Evolutionary conservation across 2,329 filamentous ascomycete genomes (phyloP), one percentile per base, ranked within the genome.

Genomic region (Cytospora piceicola): DNA sequence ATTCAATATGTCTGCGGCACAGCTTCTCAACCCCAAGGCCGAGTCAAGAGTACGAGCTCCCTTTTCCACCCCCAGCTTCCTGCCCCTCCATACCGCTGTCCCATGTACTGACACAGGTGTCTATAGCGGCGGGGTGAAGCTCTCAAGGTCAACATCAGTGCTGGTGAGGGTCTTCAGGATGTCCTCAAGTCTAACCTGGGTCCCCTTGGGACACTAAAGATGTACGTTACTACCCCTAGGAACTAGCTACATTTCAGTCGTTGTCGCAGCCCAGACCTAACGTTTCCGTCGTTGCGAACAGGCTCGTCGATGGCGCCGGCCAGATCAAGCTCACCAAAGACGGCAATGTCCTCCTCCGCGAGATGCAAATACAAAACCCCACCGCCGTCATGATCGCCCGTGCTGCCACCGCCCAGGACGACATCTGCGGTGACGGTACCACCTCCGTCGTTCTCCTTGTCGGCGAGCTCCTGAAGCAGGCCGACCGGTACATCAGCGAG

Each of bases 311-410:
- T 75, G 89, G 89, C 74, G 81, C 88, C 69, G 89, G 89, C 73
- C 87, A 95, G 88, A 99, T 99, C 83, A 99, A 99, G 83, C 87
- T 99, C 77, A 99, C 95, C 73, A 99, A 99, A 80, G 95, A 99
- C 81, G 95, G 95, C 77, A 97, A 96, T 75, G 94, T 98, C 68
- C 83, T 90, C 30, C 80, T 90, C 70, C 83, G 88, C 73, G 88
- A 90, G 78, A 90, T 90, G 88, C 94, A 98, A 88, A 98, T 98
- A 77, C 94, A 97, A 82, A 98, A 98, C 79, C 95, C 95, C 32
- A 99, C 95, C 42, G 95, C 95, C 71, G 95, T 95, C 69, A 90
- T 90, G 87, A 90, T 90, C 77, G 88, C 87, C 65, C 82, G 88
- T 76, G 93, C 94, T 74, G 95, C 95, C 65, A 99, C 95, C 46